Evolutionary conservation across 169 alveolate species (phyloP).

Genomic region (Plasmodium cynomolgi): DNA sequence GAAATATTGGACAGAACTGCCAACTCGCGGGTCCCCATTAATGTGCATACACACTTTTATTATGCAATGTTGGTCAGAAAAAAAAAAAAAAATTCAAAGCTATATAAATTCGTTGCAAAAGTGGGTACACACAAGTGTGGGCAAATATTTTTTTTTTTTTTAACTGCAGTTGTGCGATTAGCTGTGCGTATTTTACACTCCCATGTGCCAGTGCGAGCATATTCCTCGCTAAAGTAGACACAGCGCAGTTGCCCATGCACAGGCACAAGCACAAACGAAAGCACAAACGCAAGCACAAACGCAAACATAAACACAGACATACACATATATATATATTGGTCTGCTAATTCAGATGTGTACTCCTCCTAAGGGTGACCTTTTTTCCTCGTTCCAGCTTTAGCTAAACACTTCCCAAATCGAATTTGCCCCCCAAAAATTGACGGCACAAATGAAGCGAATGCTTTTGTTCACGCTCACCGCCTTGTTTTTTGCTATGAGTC

Average conservation of each 20-base stretch:
- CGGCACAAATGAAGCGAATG: conserved; percentile 3
- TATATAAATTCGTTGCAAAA: background rate
- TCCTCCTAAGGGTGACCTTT: background rate
- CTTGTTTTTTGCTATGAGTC: background rate
- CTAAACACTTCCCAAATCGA: background rate
- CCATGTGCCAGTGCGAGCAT: background rate
- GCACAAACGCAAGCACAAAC: no score
- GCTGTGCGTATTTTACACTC: background rate
- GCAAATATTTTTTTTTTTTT: background rate
- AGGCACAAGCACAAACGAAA: no score
- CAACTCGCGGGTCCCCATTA: background rate
- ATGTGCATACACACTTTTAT: background rate
- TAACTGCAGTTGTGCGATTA: background rate
- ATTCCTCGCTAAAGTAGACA: background rate
- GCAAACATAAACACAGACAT: no score
- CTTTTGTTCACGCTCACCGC: background rate
- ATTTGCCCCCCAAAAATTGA: background rate
- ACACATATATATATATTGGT: background rate
- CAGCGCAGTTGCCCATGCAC: background rate
- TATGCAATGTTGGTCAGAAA: background rate
- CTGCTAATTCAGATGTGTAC: background rate
- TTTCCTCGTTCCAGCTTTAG: background rate
- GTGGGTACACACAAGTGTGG: background rate
- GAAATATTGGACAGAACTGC: background rate
- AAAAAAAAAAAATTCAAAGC: background rate